Percentiles rank a stretch among this genome's conserved stretches.
Conservation (phyloP, 805 yeast genomes). For the Yamadazyma phyllophila region DNA sequence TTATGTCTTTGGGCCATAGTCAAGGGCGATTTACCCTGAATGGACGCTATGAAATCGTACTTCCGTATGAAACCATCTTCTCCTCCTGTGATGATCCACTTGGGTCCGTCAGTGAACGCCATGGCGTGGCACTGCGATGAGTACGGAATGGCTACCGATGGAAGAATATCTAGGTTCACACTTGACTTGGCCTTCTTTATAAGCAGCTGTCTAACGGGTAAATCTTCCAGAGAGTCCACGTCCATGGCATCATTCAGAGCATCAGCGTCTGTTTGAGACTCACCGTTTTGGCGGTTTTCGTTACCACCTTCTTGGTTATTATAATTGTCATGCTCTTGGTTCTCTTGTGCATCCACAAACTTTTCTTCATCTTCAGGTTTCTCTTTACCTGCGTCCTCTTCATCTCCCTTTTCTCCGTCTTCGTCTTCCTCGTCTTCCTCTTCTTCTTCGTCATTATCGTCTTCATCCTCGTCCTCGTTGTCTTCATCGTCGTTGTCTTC, state of each 20-base stretch:
- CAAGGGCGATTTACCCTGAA: constrained; percentile 81
- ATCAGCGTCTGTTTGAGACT: background rate
- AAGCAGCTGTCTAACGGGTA: constrained; percentile 25
- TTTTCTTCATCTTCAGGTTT: constrained; percentile 16
- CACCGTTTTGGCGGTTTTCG: constrained; percentile 16
- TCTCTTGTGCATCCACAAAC: constrained; percentile 12
- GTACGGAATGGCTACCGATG: constrained; percentile 86
- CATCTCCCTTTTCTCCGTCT: constrained; percentile 17
- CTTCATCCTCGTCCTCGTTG: constrained; percentile 18
- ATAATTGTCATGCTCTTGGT: background rate
- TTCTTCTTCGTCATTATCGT: constrained; percentile 12
- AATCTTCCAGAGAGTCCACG: constrained; percentile 2
- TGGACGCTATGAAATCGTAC: constrained; percentile 80
- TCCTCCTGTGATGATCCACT: constrained; percentile 91
- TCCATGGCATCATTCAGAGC: constrained; percentile 1
- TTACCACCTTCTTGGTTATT: constrained; percentile 11
- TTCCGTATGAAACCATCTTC: constrained; percentile 92
- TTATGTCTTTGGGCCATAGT: constrained; percentile 92
- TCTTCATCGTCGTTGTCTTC: constrained; percentile 17
- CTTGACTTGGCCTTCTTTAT: constrained; percentile 49
- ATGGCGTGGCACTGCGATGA: constrained; percentile 74
- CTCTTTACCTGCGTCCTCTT: constrained; percentile 16
- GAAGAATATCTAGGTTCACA: constrained; percentile 65
- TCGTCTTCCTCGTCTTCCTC: constrained; percentile 17
- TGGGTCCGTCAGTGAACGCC: constrained; percentile 74